phyloP scores from a whole-genome alignment of 179 eudicot genomes.

The Dionaea muscipula region DNA sequence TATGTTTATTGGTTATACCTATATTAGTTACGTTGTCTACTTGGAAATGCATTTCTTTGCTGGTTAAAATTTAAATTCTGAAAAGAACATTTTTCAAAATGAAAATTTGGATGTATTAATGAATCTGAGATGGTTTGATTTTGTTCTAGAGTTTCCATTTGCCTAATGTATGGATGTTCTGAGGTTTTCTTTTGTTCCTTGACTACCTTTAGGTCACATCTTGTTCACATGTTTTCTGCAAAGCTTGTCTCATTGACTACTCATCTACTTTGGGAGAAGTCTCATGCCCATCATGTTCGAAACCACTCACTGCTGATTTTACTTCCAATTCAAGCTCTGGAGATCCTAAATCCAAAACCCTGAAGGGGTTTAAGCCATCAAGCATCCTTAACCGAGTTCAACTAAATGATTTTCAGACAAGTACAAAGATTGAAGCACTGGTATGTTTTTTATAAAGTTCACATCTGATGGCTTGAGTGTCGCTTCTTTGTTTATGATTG shows the following conservation, averaged over 20 bases:
- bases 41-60: no score
- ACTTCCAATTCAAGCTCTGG: slow-evolving; percentile 31
- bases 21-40: no score
- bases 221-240: slow-evolving; percentile 70
- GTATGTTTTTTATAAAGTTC: slow-evolving; percentile 29
- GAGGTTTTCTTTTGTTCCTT: neutral
- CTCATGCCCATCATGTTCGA: slow-evolving; percentile 69
- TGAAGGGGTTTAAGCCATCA: slow-evolving; percentile 61
- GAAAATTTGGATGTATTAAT: neutral
- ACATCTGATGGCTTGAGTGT: no score
- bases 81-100: neutral
- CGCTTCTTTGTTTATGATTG: no score
- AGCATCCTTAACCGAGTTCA: slow-evolving; percentile 74
- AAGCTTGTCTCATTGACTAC: slow-evolving; percentile 61
- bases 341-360: slow-evolving; percentile 36
- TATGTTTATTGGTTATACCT: no score
- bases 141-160: no score
- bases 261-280: slow-evolving; percentile 48
- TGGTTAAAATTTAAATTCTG: no score
- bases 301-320: slow-evolving; percentile 87
- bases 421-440: slow-evolving; percentile 95
- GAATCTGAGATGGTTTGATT: no score
- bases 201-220: slow-evolving; percentile 52
- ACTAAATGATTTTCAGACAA: slow-evolving; percentile 76
- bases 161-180: neutral